Evolutionary conservation across 768 basidiomycete species (phyloP).

Genomic region (Phanerodontia chrysosporium): DNA sequence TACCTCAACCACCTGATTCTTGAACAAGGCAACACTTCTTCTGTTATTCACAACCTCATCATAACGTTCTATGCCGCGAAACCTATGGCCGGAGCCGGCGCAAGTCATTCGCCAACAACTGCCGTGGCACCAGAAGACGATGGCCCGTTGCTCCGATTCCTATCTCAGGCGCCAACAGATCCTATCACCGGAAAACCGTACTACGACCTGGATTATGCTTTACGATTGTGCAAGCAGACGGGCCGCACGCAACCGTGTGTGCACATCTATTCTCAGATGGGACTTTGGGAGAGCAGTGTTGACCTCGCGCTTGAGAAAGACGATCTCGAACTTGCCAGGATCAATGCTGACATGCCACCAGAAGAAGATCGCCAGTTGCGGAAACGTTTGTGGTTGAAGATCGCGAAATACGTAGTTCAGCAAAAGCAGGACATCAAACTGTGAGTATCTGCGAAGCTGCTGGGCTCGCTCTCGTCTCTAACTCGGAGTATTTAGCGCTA

Average conservation of each 20-base stretch:
- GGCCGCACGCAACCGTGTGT: conserved; percentile 86
- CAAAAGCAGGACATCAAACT: conserved; percentile 98
- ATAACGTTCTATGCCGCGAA: conserved; percentile 78
- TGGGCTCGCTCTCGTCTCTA: conserved; percentile 1
- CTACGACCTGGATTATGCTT: conserved; percentile 95
- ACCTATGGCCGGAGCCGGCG: conserved; percentile 41
- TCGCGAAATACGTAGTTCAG: conserved; percentile 97
- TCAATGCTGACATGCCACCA: conserved; percentile 88
- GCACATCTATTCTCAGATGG: conserved; percentile 97
- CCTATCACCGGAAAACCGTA: conserved; percentile 83
- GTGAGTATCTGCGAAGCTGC: conserved; percentile 42
- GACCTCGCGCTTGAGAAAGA: conserved; percentile 93
- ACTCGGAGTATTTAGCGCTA: conserved; percentile 61
- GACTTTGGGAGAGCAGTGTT: conserved; percentile 92
- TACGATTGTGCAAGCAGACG: conserved; percentile 84
- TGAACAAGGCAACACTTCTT: conserved; percentile 71
- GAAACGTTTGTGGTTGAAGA: conserved; percentile 97
- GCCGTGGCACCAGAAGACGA: conserved; percentile 48
- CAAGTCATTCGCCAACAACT: conserved; percentile 34
- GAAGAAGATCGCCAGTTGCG: conserved; percentile 82
- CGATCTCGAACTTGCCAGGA: conserved; percentile 91
- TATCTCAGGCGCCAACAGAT: conserved; percentile 76
- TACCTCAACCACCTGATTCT: conserved; percentile 86
- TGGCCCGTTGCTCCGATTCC: conserved; percentile 75
- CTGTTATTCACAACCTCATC: conserved; percentile 91